Conservation (phyloP, 257 asterid genomes). For the Rehmannia glutinosa region DNA sequence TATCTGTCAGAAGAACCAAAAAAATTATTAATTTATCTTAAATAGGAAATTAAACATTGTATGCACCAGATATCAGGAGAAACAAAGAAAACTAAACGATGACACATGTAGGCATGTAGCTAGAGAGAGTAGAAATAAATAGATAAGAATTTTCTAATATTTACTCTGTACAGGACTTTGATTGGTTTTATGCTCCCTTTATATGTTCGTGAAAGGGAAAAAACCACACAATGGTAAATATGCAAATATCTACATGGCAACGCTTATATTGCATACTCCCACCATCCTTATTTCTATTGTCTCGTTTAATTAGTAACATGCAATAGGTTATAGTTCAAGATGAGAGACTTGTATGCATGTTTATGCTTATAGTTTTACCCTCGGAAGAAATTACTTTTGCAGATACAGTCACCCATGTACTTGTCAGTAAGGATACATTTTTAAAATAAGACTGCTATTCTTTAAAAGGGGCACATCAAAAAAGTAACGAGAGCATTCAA, state of each 20-base stretch:
- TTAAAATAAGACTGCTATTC: neutral
- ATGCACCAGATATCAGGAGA: constrained; percentile 6
- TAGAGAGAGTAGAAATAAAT: neutral
- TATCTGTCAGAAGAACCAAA: constrained; percentile 16
- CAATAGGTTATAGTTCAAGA: neutral
- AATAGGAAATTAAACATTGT: neutral
- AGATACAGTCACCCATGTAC: neutral
- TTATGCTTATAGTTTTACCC: neutral
- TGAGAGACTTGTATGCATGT: neutral
- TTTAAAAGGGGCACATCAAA: neutral
- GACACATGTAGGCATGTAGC: neutral
- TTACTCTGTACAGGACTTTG: neutral
- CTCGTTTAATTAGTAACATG: neutral
- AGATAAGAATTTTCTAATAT: neutral
- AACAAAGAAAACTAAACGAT: neutral
- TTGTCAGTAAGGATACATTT: neutral
- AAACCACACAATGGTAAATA: neutral
- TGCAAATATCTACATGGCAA: neutral
- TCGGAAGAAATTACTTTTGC: neutral
- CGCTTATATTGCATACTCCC: neutral
- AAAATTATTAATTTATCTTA: neutral
- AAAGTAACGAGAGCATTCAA: neutral
- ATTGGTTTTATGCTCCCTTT: constrained; percentile 4
- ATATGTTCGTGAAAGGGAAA: neutral
- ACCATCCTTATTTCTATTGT: neutral